Evolutionary conservation across 495 filamentous ascomycete genomes (phyloP).

Genomic region (Hypoxylon trugodes): DNA sequence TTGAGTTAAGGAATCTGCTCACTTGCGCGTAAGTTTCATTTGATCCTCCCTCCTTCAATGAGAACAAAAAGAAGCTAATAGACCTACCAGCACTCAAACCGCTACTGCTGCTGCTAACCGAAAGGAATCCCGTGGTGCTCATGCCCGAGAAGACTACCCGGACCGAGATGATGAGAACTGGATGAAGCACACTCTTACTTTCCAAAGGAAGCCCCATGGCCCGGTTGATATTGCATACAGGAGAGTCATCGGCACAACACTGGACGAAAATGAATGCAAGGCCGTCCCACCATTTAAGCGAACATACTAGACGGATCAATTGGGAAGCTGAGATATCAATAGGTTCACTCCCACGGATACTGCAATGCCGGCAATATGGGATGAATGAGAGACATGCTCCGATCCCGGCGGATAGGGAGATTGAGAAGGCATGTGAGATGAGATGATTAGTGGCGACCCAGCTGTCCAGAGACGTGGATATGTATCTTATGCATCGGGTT

Average conservation of each 20-base stretch:
- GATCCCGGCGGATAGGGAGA: neutral
- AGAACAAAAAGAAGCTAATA: slow-evolving; percentile 26
- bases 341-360: slow-evolving; percentile 8
- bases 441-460: neutral
- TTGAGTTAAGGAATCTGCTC: slow-evolving; percentile 90
- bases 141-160: slow-evolving; percentile 94
- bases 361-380: slow-evolving; percentile 10
- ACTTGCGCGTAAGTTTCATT: slow-evolving; percentile 82
- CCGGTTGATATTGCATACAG: slow-evolving; percentile 81
- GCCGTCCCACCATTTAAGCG: slow-evolving; percentile 88
- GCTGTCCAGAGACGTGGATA: slow-evolving; percentile 22
- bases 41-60: neutral
- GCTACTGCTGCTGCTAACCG: slow-evolving; percentile 84
- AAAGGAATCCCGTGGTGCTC: slow-evolving; percentile 93
- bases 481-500: slow-evolving; percentile 41
- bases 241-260: slow-evolving; percentile 75
- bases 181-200: slow-evolving; percentile 98
- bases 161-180: slow-evolving; percentile 92
- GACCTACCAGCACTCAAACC: slow-evolving; percentile 71
- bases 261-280: slow-evolving; percentile 92
- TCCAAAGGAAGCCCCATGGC: slow-evolving; percentile 88
- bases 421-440: slow-evolving; percentile 2
- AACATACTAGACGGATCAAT: slow-evolving; percentile 66
- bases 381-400: slow-evolving; percentile 9
- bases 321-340: neutral